Conservation (phyloP, 2,329 filamentous ascomycete genomes). For the Arthroderma sp. region DNA sequence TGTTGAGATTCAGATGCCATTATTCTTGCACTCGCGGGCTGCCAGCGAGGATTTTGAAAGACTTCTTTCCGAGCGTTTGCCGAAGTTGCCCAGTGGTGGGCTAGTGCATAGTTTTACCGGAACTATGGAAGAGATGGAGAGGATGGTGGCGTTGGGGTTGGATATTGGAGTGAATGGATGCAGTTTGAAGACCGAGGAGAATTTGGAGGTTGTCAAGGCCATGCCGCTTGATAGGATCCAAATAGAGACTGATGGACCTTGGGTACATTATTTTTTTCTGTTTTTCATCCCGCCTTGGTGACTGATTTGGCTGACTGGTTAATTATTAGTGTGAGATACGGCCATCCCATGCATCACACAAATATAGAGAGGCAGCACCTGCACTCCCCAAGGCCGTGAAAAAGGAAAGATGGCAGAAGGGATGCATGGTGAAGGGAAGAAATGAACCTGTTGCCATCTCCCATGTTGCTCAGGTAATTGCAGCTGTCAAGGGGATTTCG, state of each 20-base stretch:
- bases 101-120: constrained; percentile 95
- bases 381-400: constrained; percentile 72
- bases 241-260: constrained; percentile 94
- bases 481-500: constrained; percentile 65
- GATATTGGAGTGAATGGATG: constrained; percentile 96
- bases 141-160: constrained; percentile 65
- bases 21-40: constrained; percentile 86
- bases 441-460: constrained; percentile 87
- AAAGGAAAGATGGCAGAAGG: constrained; percentile 87
- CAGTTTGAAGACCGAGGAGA: constrained; percentile 87
- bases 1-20: constrained; percentile 60
- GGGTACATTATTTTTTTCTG: constrained; percentile 32
- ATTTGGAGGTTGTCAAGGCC: constrained; percentile 68
- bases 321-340: constrained; percentile 65
- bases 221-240: constrained; percentile 71
- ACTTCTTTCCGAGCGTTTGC: constrained; percentile 51
- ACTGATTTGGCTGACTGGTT: not conserved
- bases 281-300: not conserved
- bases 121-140: constrained; percentile 67
- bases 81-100: constrained; percentile 57
- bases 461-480: constrained; percentile 77
- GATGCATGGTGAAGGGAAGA: constrained; percentile 81
- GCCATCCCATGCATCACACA: constrained; percentile 72
- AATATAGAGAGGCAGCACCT: constrained; percentile 56
- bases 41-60: constrained; percentile 73